Percentiles rank a stretch among this genome's conserved stretches.
Evolutionary conservation across 305 asterid species (phyloP).

Genomic region (Plantago coronopus): DNA sequence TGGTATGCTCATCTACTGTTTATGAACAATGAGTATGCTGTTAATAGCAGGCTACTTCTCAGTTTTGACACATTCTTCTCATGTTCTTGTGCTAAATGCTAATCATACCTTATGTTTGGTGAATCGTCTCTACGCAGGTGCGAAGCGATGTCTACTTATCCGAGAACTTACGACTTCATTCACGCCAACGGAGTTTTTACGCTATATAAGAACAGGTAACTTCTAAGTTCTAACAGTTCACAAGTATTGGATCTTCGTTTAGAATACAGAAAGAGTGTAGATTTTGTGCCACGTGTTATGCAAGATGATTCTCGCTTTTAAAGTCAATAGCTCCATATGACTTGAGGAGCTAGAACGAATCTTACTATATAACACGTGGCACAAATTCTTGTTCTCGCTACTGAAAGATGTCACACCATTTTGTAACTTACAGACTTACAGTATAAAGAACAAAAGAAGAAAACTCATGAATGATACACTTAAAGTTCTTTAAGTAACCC

Average conservation of each 20-base stretch:
- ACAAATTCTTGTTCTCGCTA: too few species aligned
- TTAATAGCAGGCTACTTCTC: neutral
- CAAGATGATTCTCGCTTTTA: too few species aligned
- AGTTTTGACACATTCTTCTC: too few species aligned
- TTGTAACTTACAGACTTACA: too few species aligned
- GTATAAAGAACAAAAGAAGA: too few species aligned
- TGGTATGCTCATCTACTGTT: conserved; percentile 42
- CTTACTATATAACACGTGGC: too few species aligned
- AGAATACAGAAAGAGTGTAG: neutral
- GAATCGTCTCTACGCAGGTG: conserved; percentile 43
- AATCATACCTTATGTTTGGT: neutral
- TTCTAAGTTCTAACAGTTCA: too few species aligned
- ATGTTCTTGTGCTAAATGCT: neutral
- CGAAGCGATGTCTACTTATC: conserved; percentile 95
- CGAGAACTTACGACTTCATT: conserved; percentile 91
- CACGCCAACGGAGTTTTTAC: conserved; percentile 68
- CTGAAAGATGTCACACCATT: too few species aligned
- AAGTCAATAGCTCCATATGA: too few species aligned
- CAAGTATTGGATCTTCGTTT: neutral
- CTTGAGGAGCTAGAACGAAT: too few species aligned
- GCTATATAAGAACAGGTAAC: conserved; percentile 70
- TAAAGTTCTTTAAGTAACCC: neutral
- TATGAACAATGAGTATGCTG: neutral
- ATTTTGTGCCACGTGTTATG: neutral
- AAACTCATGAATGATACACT: too few species aligned